These are phyloP conservation scores for Lepraria neglecta DNA, from an alignment of 495 filamentous ascomycete genomes.

Conservation along the genomic window DNA sequence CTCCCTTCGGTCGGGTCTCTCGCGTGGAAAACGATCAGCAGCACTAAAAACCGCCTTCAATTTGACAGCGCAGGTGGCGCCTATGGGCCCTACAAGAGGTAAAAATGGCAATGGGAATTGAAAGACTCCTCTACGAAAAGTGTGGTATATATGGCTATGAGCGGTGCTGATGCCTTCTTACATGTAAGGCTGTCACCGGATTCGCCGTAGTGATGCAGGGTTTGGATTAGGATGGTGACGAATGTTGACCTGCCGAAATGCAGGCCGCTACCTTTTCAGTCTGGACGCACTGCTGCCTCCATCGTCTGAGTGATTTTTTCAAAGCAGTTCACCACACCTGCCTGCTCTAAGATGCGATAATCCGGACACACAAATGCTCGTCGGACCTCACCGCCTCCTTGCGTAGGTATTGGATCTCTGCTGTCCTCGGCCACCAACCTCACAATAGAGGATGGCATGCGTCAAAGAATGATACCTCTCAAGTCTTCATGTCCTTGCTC, in stretches of 20 bases:
- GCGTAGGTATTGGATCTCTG: not conserved
- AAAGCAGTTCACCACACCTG: not conserved
- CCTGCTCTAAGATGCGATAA: not conserved
- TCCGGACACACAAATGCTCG: not conserved
- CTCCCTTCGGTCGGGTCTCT: constrained; percentile 8
- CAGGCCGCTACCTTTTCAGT: not conserved
- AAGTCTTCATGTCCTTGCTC: too few relatives aligned
- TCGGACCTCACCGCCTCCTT: not conserved
- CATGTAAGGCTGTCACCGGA: too few relatives aligned
- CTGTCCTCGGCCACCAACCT: not conserved
- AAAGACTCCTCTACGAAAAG: not conserved
- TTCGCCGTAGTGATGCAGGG: too few relatives aligned
- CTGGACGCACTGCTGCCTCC: constrained; percentile 3
- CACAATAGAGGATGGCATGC: too few relatives aligned
- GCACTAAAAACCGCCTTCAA: not conserved
- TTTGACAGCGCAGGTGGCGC: not conserved
- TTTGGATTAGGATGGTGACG: not conserved
- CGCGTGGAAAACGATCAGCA: constrained; percentile 9
- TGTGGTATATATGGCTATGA: too few relatives aligned
- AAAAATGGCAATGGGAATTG: not conserved
- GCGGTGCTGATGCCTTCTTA: too few relatives aligned
- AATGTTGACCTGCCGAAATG: not conserved
- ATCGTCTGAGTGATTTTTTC: not conserved
- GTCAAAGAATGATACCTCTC: too few relatives aligned
- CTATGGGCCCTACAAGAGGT: not conserved